Percentiles rank a stretch among this genome's conserved stretches.
Evolutionary conservation across 2,329 filamentous ascomycete genomes (phyloP).

Genomic region (Aureobasidium melanogenum): DNA sequence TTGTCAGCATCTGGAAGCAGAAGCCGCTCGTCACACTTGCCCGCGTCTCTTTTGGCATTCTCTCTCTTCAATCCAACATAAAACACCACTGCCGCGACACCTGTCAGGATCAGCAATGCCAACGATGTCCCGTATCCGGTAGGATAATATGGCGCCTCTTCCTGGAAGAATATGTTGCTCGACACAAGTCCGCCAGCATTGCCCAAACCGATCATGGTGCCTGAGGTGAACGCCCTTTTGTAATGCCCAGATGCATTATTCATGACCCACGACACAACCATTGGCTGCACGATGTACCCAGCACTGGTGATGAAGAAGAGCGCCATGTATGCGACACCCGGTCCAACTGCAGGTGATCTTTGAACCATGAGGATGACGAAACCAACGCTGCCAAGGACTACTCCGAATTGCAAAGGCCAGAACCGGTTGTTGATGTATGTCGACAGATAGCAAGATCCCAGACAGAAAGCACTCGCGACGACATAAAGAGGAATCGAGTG

Average conservation of each 20-base stretch:
- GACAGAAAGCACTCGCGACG: conserved; percentile 30
- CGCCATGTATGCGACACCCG: conserved; percentile 45
- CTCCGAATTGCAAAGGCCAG: conserved; percentile 44
- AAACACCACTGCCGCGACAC: conserved; percentile 32
- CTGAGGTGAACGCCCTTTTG: conserved; percentile 44
- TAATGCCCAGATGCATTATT: conserved; percentile 52
- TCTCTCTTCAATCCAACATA: conserved; percentile 34
- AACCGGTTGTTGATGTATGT: conserved; percentile 46
- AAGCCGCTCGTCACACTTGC: conserved; percentile 38
- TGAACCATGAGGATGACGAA: conserved; percentile 48
- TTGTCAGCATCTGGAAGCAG: conserved; percentile 36
- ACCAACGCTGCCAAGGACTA: conserved; percentile 42
- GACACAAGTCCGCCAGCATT: conserved; percentile 44
- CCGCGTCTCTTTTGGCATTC: conserved; percentile 39
- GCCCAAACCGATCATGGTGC: conserved; percentile 44
- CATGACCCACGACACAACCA: conserved; percentile 48
- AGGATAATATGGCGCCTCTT: conserved; percentile 33
- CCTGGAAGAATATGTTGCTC: conserved; percentile 42
- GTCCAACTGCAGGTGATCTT: conserved; percentile 21
- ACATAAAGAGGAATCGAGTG: conserved; percentile 32
- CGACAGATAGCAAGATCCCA: conserved; percentile 38
- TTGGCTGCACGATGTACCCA: conserved; percentile 46
- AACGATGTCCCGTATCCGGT: conserved; percentile 42
- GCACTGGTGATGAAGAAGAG: conserved; percentile 47
- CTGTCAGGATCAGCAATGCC: conserved; percentile 38